A percentile compares a stretch with the other conserved stretches of the same genome.
phyloP scores from a whole-genome alignment of 2,329 filamentous ascomycete species.

The Stagonosporopsis rhizophila region DNA sequence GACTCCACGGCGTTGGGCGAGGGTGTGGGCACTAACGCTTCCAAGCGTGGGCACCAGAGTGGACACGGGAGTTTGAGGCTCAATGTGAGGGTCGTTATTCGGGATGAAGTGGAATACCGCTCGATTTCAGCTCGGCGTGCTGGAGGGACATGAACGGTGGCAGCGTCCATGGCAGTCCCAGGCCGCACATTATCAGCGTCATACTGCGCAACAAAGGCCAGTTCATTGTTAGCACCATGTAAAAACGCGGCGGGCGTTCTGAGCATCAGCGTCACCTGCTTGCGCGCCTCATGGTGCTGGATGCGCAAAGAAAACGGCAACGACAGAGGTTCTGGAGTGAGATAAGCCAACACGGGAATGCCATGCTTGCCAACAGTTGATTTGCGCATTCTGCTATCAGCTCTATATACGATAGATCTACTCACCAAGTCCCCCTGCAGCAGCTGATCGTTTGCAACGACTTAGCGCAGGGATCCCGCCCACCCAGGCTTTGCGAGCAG shows the following conservation, averaged over 20 bases:
- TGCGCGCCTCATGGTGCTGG: neutral
- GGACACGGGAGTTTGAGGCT: neutral
- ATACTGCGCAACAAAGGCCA: slow-evolving; percentile 1
- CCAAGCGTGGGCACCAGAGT: neutral
- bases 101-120: neutral
- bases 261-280: neutral
- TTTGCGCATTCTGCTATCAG: neutral
- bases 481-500: slow-evolving; percentile 5
- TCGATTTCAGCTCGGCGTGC: neutral
- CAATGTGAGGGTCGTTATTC: neutral
- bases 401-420: neutral
- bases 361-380: neutral
- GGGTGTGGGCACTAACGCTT: neutral
- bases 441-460: neutral
- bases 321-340: neutral
- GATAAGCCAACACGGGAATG: neutral
- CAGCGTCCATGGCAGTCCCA: neutral
- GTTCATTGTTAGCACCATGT: neutral
- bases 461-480: neutral
- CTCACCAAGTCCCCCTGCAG: neutral
- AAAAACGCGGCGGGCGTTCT: neutral
- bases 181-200: neutral
- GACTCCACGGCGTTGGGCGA: neutral
- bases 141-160: neutral
- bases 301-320: neutral